phyloP scores from a whole-genome alignment of 768 basidiomycete species.

The Trametes cubensis region DNA sequence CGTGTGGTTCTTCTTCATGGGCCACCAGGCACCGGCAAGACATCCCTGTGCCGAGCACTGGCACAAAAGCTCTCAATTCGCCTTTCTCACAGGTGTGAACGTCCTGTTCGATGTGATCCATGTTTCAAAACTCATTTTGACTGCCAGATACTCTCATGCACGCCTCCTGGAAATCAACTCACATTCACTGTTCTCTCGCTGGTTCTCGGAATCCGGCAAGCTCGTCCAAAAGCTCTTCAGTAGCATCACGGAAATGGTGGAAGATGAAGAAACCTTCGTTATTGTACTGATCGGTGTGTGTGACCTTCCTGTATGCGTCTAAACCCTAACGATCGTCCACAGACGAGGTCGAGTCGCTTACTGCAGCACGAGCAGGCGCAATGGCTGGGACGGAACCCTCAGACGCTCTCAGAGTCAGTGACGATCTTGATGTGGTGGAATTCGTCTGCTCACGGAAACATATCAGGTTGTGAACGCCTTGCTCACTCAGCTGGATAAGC shows the following conservation, averaged over 20 bases:
- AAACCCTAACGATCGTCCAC: slow-evolving; percentile 9
- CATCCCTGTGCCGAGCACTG: slow-evolving; percentile 89
- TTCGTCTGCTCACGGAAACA: background rate
- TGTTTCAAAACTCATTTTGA: too few species aligned
- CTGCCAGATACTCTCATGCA: slow-evolving; percentile 76
- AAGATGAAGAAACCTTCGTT: slow-evolving; percentile 90
- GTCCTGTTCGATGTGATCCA: too few species aligned
- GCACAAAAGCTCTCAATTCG: slow-evolving; percentile 95
- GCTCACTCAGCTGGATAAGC: slow-evolving; percentile 93
- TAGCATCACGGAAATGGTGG: slow-evolving; percentile 86
- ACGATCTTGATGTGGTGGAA: too few species aligned
- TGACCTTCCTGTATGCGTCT: background rate
- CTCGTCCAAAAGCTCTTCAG: slow-evolving; percentile 92
- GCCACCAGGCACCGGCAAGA: slow-evolving; percentile 97
- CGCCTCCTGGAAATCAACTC: slow-evolving; percentile 97
- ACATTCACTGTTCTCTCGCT: slow-evolving; percentile 95
- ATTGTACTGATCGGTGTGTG: slow-evolving; percentile 86
- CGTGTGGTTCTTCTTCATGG: slow-evolving; percentile 93
- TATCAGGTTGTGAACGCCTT: slow-evolving; percentile 95
- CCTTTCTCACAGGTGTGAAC: slow-evolving; percentile 70
- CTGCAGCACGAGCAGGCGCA: slow-evolving; percentile 91
- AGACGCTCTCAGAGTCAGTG: slow-evolving; percentile 82
- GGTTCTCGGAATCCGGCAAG: slow-evolving; percentile 99
- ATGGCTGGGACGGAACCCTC: slow-evolving; percentile 96
- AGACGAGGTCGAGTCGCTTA: slow-evolving; percentile 98